A percentile compares a stretch with the other conserved stretches of the same genome.
phyloP scores from a whole-genome alignment of 768 basidiomycete species.

The Boletellus sp. region DNA sequence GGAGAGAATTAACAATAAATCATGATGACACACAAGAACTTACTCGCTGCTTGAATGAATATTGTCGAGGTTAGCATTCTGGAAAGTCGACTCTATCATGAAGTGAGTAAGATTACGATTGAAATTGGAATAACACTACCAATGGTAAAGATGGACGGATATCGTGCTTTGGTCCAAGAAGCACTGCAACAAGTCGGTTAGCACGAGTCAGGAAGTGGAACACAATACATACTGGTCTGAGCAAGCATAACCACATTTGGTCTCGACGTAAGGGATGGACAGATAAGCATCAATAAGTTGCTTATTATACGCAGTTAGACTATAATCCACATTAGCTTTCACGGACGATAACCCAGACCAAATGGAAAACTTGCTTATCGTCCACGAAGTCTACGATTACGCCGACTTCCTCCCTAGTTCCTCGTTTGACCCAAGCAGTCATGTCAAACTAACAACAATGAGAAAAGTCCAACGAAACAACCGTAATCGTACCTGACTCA shows the following conservation, averaged over 20 bases:
- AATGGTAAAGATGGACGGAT: conserved; percentile 80
- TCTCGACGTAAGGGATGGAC: conserved; percentile 77
- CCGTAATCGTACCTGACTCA: conserved; percentile 28
- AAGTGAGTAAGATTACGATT: not conserved
- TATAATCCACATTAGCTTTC: conserved; percentile 28
- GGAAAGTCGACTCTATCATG: conserved; percentile 59
- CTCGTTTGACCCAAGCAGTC: conserved; percentile 91
- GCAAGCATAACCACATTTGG: conserved; percentile 92
- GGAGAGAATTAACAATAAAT: conserved; percentile 21
- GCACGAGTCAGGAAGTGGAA: conserved; percentile 18
- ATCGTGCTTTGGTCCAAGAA: conserved; percentile 84
- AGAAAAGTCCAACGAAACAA: conserved; percentile 6
- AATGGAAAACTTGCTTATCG: conserved; percentile 40
- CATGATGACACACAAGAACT: conserved; percentile 41
- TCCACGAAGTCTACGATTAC: conserved; percentile 85
- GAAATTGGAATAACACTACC: conserved; percentile 26
- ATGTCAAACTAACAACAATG: conserved; percentile 71
- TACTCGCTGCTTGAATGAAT: conserved; percentile 84
- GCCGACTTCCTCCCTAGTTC: conserved; percentile 73
- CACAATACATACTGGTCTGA: conserved; percentile 72
- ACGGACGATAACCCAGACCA: conserved; percentile 15
- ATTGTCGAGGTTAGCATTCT: conserved; percentile 67
- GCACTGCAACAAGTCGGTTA: conserved; percentile 41
- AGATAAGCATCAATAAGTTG: conserved; percentile 71
- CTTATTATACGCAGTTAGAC: conserved; percentile 80